Evolutionary conservation across 108 stramenopile species (phyloP).

Genomic region (Fragilaria radians): DNA sequence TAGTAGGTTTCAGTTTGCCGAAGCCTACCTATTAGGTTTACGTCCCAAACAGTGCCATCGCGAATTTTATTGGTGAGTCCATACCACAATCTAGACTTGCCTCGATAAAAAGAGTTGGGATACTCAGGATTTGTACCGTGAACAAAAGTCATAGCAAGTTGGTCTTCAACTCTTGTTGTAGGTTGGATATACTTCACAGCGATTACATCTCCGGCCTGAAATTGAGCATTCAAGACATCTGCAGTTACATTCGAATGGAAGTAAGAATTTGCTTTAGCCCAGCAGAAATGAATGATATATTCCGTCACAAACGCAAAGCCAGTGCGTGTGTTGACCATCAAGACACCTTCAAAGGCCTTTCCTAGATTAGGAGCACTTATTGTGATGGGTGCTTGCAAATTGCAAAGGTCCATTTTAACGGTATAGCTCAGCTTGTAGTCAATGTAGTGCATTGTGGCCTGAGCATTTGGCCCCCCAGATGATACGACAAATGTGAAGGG

Average conservation of each 20-base stretch:
- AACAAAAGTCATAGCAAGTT: slow-evolving; percentile 5
- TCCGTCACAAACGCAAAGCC: background rate
- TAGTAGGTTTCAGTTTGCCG: background rate
- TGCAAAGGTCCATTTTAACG: background rate
- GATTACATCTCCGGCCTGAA: background rate
- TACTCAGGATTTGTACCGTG: slow-evolving; percentile 1
- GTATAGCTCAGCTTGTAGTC: background rate
- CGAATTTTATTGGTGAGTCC: background rate
- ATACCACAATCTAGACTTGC: background rate
- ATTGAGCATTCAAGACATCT: slow-evolving; percentile 2
- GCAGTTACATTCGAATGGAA: slow-evolving; percentile 3
- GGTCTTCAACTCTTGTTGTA: background rate
- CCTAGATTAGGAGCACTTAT: background rate
- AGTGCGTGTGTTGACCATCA: background rate
- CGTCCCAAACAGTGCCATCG: background rate
- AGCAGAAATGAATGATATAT: background rate
- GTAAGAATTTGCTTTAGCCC: background rate
- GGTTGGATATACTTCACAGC: background rate
- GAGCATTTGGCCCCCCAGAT: background rate
- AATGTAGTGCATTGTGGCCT: background rate
- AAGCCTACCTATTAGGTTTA: no score
- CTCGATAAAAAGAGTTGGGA: background rate
- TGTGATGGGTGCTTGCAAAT: background rate
- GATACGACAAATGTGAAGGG: background rate
- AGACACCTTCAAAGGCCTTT: background rate